Percentiles rank a stretch among this genome's conserved stretches.
These are phyloP conservation scores for Dryadomyces quercus-mongolicae DNA, from an alignment of 2,329 filamentous ascomycete species.

Conservation along the genomic window DNA sequence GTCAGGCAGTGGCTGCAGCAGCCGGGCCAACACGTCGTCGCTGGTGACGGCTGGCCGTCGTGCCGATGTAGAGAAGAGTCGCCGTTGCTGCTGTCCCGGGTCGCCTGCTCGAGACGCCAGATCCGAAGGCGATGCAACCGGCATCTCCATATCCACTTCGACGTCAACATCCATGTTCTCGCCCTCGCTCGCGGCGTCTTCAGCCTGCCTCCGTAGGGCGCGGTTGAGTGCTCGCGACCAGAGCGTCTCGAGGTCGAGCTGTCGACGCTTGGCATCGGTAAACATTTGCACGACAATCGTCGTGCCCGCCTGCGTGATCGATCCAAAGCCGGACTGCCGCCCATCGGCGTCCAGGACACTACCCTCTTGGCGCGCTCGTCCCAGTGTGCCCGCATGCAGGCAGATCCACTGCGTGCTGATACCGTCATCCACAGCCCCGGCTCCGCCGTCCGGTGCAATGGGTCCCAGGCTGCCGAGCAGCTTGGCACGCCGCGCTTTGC, in stretches of 20 bases:
- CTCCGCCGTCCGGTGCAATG: background rate
- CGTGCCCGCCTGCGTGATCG: conserved; percentile 28
- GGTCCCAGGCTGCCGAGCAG: conserved; percentile 61
- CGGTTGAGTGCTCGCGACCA: conserved; percentile 32
- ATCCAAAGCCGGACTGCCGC: conserved; percentile 67
- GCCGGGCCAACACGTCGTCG: background rate
- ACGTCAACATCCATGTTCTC: background rate
- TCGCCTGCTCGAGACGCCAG: background rate
- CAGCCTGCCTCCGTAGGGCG: conserved; percentile 9
- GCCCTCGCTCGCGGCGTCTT: conserved; percentile 4
- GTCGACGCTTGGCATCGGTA: conserved; percentile 38
- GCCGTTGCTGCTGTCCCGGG: background rate
- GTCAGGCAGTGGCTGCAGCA: background rate
- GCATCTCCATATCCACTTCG: background rate
- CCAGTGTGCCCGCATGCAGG: conserved; percentile 68
- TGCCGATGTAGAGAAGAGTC: conserved; percentile 13
- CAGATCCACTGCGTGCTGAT: conserved; percentile 94
- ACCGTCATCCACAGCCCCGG: conserved; percentile 56
- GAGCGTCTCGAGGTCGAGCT: conserved; percentile 40
- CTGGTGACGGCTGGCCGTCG: conserved; percentile 9
- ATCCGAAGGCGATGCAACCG: background rate
- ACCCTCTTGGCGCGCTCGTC: conserved; percentile 31
- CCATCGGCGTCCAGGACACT: conserved; percentile 34
- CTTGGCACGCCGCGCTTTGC: conserved; percentile 71
- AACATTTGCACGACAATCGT: conserved; percentile 47